Evolutionary conservation across 129 eudicot genomes (phyloP).

Genomic region (Flaveria linearis): DNA sequence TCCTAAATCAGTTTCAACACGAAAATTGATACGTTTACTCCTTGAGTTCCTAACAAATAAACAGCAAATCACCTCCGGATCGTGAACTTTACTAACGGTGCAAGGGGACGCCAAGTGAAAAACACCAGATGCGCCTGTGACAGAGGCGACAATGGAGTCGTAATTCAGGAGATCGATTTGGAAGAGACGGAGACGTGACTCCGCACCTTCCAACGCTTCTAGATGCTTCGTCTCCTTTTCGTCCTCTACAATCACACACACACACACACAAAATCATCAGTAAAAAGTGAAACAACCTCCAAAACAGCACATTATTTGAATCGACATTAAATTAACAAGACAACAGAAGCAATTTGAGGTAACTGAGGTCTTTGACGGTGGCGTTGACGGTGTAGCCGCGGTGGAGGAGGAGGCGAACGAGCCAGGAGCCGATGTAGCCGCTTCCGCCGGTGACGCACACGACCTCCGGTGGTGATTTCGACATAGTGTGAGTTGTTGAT

Average conservation of each 20-base stretch:
- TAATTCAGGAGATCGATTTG: slow-evolving; percentile 81
- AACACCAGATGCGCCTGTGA: slow-evolving; percentile 67
- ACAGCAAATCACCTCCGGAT: slow-evolving; percentile 59
- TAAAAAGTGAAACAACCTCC: slow-evolving; percentile 7
- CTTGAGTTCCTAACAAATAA: not conserved
- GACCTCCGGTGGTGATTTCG: slow-evolving; percentile 31
- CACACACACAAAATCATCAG: not conserved
- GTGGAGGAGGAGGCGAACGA: slow-evolving; percentile 73
- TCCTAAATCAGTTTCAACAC: not conserved
- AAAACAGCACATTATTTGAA: too few relatives aligned
- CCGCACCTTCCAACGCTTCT: slow-evolving; percentile 63
- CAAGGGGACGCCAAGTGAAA: slow-evolving; percentile 93
- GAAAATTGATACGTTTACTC: not conserved
- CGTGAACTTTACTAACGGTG: slow-evolving; percentile 61
- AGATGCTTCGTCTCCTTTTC: slow-evolving; percentile 89
- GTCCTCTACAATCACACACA: slow-evolving; percentile 43
- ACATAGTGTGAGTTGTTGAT: not conserved
- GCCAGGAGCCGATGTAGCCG: slow-evolving; percentile 83
- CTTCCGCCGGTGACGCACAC: slow-evolving; percentile 96
- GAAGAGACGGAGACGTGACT: slow-evolving; percentile 75
- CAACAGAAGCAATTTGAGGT: not conserved
- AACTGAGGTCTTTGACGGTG: slow-evolving; percentile 83
- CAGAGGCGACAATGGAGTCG: slow-evolving; percentile 71
- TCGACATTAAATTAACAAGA: not conserved
- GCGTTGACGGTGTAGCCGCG: slow-evolving; percentile 98